Conservation (phyloP, 129 eudicot species). For the Ambrosia trifida region DNA sequence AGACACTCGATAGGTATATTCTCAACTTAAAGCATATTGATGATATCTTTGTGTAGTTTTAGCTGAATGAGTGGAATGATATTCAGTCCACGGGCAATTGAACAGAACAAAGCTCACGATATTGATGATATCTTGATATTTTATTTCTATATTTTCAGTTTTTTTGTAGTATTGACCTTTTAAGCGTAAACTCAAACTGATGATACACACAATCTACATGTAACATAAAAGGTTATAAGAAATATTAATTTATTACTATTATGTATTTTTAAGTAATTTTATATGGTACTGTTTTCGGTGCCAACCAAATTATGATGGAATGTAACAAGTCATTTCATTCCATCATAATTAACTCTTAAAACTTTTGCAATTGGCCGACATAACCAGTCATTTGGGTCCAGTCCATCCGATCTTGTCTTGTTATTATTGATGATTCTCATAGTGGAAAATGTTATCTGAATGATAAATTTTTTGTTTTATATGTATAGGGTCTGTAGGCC, state of each 20-base stretch:
- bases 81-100: background rate
- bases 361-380: background rate
- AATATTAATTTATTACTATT: too few relatives aligned
- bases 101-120: background rate
- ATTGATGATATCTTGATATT: background rate
- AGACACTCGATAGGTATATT: constrained; percentile 71
- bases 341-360: background rate
- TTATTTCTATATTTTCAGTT: background rate
- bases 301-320: too few relatives aligned
- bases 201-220: too few relatives aligned
- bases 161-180: background rate
- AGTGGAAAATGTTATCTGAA: background rate
- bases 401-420: background rate
- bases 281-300: too few relatives aligned
- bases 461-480: background rate
- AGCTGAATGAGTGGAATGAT: background rate
- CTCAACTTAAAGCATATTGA: background rate
- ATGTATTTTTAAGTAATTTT: too few relatives aligned
- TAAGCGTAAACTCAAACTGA: background rate
- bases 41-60: background rate
- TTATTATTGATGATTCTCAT: background rate
- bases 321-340: too few relatives aligned
- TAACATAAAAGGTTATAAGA: too few relatives aligned
- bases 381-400: background rate
- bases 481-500: constrained; percentile 74